phyloP scores from a whole-genome alignment of 371 early-diverging fungal species.

The Mortierella polycephala region DNA sequence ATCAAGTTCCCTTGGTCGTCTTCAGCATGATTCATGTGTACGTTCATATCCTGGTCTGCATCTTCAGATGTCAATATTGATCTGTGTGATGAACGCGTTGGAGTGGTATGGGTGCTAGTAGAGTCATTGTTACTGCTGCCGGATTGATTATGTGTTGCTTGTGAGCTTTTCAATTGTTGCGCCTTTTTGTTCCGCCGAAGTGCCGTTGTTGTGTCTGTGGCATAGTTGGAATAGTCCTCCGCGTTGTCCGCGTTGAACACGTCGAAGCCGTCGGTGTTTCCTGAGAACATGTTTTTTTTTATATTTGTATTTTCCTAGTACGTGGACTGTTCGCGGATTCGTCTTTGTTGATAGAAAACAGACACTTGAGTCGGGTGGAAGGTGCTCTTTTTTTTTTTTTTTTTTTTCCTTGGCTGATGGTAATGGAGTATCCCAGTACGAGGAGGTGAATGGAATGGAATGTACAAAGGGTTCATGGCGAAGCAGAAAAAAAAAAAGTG shows the following conservation, averaged over 20 bases:
- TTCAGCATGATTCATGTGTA: background rate
- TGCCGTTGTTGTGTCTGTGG: background rate
- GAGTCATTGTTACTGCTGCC: background rate
- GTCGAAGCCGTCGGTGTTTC: conserved; percentile 24
- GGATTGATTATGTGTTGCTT: background rate
- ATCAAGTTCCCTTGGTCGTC: background rate
- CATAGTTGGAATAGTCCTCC: conserved; percentile 16
- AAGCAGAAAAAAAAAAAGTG: no score
- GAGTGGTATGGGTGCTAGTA: background rate
- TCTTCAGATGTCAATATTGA: background rate
- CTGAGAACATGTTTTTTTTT: conserved; percentile 24
- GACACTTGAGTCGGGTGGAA: no score
- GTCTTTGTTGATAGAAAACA: no score
- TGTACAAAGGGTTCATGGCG: no score
- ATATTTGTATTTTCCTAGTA: no score
- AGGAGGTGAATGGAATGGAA: no score
- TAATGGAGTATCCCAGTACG: no score
- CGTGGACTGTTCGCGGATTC: no score
- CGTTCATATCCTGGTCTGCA: conserved; percentile 1
- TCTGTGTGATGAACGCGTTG: background rate
- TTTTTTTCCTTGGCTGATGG: no score
- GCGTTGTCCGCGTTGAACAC: conserved; percentile 16
- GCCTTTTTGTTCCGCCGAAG: background rate
- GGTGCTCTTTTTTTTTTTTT: no score
- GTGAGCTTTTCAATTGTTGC: background rate